A percentile compares a stretch with the other conserved stretches of the same genome.
Evolutionary conservation across 73 alveolate genomes (phyloP).

Genomic region (Stentor coeruleus): DNA sequence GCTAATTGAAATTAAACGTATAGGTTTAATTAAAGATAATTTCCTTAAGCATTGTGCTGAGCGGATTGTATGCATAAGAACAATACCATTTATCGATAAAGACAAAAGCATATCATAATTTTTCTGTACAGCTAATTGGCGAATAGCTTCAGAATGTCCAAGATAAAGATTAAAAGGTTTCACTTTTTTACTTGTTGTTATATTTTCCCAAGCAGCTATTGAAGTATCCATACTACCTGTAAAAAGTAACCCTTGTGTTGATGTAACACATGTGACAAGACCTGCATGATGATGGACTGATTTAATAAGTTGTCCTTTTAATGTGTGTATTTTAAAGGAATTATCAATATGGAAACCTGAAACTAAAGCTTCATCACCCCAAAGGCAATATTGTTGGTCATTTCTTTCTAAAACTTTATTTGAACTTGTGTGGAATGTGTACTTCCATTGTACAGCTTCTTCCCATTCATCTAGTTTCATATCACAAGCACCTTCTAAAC

Average conservation of each 20-base stretch:
- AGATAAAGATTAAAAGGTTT: background rate
- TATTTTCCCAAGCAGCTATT: background rate
- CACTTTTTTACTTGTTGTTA: background rate
- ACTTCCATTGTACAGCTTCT: constrained; percentile 24
- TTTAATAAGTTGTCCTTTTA: background rate
- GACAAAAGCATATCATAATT: background rate
- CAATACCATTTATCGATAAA: background rate
- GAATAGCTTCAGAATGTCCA: background rate
- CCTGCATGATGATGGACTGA: constrained; percentile 28
- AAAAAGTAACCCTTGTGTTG: background rate
- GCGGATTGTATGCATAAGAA: background rate
- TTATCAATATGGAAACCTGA: constrained; percentile 27
- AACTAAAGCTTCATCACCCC: background rate
- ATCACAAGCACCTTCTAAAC: background rate
- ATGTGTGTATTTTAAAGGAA: constrained; percentile 14
- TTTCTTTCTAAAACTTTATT: background rate
- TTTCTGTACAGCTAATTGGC: background rate
- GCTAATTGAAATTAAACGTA: background rate
- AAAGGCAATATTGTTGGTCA: constrained; percentile 7
- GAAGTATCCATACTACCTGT: constrained; percentile 27
- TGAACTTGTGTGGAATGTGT: background rate
- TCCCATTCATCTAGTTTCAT: background rate
- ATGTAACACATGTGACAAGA: constrained; percentile 21
- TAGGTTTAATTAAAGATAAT: background rate
- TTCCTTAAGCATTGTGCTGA: background rate